Evolutionary conservation across 805 yeast genomes (phyloP), one percentile per base, ranked within the genome.

Genomic region (Zygotorulaspora chibaensis): DNA sequence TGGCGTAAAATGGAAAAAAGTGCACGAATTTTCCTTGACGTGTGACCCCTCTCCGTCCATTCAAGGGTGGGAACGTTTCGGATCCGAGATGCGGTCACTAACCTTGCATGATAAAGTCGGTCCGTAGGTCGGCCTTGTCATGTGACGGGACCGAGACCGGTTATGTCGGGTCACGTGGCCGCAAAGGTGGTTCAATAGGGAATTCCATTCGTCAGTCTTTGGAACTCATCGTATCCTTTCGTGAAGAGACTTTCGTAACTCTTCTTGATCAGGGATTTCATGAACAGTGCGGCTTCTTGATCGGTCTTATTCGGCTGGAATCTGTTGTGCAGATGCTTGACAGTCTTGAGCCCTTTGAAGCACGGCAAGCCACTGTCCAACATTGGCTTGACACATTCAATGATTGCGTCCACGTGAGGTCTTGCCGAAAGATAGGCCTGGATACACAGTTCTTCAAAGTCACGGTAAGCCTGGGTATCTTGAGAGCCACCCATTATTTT

Each of bases 201-300:
- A 65, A 93, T 93, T 47, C 99, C 99, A 59, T 93, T 93, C 30
- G 99, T 93, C 54, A 93, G 65, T 59, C 95, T 75, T 69, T 93
- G 99, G 80, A 93, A 93, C 70, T 90, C 97, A 63, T 93, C 99
- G 66, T 93, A 93, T 16, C 96, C 98, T 61, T 83, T 86, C 29
- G 99, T 93, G 60, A 84, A 88, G 58, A 80, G 70, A 67, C 95
- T 85, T 66, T 91, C 98, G 66, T 81, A 84, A 47, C 95, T 82
- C 69, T 83, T 85, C 53, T 73, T 75, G 51, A 93, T 83, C 68
- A 93, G 75, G 1, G 80, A 76, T 52, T 86, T 76, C 81, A 93
- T 84, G 55, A 74, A 79, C 29, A 71, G 59, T 8, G 95, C 88
- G 7, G 97, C 97, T 39, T 91, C 96, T 45, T 79, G 82, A 43